Evolutionary conservation across 805 yeast genomes (phyloP).

Genomic region (Starmera quercuum): DNA sequence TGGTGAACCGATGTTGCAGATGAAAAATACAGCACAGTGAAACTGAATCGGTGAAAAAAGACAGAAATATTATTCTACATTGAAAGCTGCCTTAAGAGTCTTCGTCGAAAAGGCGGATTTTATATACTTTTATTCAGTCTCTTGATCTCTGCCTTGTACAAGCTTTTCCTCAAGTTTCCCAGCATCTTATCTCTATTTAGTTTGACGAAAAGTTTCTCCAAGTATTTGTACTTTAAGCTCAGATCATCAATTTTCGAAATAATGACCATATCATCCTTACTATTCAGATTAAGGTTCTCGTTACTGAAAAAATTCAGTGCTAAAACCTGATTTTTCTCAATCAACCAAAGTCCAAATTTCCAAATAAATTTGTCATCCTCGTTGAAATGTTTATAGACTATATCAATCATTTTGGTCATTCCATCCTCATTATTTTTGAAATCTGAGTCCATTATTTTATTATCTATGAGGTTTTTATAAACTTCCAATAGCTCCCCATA

Average conservation of each 20-base stretch:
- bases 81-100: no score
- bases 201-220: slow-evolving; percentile 14
- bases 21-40: no score
- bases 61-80: no score
- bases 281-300: slow-evolving; percentile 4
- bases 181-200: slow-evolving; percentile 11
- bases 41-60: no score
- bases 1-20: no score
- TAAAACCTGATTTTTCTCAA: slow-evolving; percentile 12
- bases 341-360: slow-evolving; percentile 14
- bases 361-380: slow-evolving; percentile 6
- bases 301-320: slow-evolving; percentile 15
- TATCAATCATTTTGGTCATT: slow-evolving; percentile 2
- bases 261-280: slow-evolving; percentile 9
- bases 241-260: slow-evolving; percentile 12
- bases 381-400: slow-evolving; percentile 7
- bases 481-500: slow-evolving; percentile 5
- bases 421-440: slow-evolving; percentile 3
- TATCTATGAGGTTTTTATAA: slow-evolving; percentile 8
- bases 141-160: slow-evolving; percentile 5
- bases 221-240: slow-evolving; percentile 10
- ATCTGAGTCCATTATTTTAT: slow-evolving; percentile 4
- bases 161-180: slow-evolving; percentile 7
- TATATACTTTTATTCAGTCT: not conserved
- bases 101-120: no score